Evolutionary conservation across 164 flowering plant species (phyloP).

Genomic region (Berberis vulgaris): DNA sequence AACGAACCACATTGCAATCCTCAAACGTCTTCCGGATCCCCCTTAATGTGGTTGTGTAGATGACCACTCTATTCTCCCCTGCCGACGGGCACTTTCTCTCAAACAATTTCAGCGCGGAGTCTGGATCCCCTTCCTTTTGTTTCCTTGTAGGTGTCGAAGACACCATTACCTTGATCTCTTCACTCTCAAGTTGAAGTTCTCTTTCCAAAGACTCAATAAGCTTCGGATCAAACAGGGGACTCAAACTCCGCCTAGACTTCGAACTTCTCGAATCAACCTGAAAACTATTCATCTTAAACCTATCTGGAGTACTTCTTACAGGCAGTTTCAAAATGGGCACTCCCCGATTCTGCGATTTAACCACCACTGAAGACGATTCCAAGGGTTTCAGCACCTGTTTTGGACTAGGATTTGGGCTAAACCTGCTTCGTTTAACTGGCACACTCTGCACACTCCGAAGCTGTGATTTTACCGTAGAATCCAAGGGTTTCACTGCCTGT

Average conservation of each 20-base stretch:
- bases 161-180: slow-evolving; percentile 56
- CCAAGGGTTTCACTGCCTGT: slow-evolving; percentile 26
- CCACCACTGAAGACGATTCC: slow-evolving; percentile 11
- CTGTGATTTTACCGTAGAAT: slow-evolving; percentile 17
- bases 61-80: slow-evolving; percentile 57
- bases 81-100: slow-evolving; percentile 66
- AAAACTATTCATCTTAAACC: slow-evolving; percentile 18
- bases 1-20: slow-evolving; percentile 74
- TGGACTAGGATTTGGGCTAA: slow-evolving; percentile 29
- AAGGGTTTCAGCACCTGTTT: slow-evolving; percentile 26
- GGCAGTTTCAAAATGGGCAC: slow-evolving; percentile 13
- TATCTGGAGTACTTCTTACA: slow-evolving; percentile 20
- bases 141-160: slow-evolving; percentile 21
- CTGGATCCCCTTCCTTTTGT: slow-evolving; percentile 16
- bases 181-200: slow-evolving; percentile 47
- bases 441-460: neutral
- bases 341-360: slow-evolving; percentile 9
- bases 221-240: slow-evolving; percentile 81
- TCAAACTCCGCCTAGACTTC: slow-evolving; percentile 28
- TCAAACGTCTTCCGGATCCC: slow-evolving; percentile 93
- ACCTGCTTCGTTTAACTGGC: too few relatives aligned
- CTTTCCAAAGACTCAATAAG: slow-evolving; percentile 49
- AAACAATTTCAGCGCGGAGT: slow-evolving; percentile 30
- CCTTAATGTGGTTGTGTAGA: slow-evolving; percentile 87
- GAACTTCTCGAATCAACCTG: slow-evolving; percentile 18